Percentiles rank a stretch among this genome's conserved stretches.
Evolutionary conservation across 805 yeast genomes (phyloP).

Genomic region (Metschnikowia colocasiae): DNA sequence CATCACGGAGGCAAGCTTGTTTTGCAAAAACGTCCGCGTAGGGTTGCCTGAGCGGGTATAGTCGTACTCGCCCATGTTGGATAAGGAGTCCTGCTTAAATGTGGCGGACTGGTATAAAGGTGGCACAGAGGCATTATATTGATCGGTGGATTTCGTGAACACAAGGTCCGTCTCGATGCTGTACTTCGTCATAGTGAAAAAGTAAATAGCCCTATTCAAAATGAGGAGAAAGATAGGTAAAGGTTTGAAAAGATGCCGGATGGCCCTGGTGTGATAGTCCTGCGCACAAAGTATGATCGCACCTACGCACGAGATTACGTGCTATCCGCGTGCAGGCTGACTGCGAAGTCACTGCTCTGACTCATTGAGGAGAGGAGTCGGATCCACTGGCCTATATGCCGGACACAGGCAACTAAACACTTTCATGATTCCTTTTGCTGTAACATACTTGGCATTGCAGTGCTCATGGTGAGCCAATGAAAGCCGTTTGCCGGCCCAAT

Average conservation of each 20-base stretch:
- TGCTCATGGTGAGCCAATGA: too few species aligned
- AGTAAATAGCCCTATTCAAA: neutral
- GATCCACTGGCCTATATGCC: neutral
- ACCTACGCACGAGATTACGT: constrained; percentile 14
- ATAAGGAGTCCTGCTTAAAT: constrained; percentile 72
- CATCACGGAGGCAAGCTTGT: constrained; percentile 75
- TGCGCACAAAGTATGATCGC: constrained; percentile 11
- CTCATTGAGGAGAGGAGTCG: neutral
- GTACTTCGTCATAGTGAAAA: constrained; percentile 27
- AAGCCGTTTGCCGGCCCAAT: too few species aligned
- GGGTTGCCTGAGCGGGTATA: constrained; percentile 95
- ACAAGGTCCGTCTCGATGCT: constrained; percentile 70
- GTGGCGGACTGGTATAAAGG: constrained; percentile 95
- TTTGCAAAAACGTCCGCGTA: constrained; percentile 75
- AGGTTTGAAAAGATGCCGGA: constrained; percentile 1
- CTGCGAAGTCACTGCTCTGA: constrained; percentile 1
- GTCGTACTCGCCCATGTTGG: constrained; percentile 67
- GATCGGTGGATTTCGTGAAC: constrained; percentile 56
- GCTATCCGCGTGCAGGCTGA: constrained; percentile 5
- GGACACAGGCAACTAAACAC: neutral
- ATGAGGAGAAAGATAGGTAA: neutral
- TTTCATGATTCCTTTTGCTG: too few species aligned
- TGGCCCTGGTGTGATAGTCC: constrained; percentile 1
- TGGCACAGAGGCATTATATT: constrained; percentile 74
- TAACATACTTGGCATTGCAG: too few species aligned